Percentiles rank a stretch among this genome's conserved stretches.
These are phyloP conservation scores for Polysphondylium violaceum DNA, from an alignment of 78 protist genomes.

Conservation along the genomic window DNA sequence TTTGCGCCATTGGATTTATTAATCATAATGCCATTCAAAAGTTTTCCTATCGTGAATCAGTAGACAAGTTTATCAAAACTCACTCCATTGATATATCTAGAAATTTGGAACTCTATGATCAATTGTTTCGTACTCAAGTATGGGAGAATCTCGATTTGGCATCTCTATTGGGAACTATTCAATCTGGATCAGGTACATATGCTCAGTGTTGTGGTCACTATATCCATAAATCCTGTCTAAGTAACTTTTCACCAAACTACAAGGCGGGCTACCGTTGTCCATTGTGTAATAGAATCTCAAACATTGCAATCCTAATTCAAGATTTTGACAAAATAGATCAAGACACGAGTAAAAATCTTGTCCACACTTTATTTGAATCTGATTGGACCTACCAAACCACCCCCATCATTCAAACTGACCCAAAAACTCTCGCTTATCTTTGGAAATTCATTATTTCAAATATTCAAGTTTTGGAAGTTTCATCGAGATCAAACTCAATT, in stretches of 20 bases:
- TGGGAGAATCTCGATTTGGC: too few species aligned
- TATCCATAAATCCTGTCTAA: slow-evolving; percentile 33
- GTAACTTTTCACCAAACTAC: not conserved
- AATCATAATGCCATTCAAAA: not conserved
- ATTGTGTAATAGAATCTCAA: slow-evolving; percentile 43
- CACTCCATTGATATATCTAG: not conserved
- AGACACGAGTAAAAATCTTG: not conserved
- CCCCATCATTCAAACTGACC: not conserved
- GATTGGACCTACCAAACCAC: not conserved
- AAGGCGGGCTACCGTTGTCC: slow-evolving; percentile 29
- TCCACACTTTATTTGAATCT: not conserved
- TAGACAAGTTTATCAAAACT: not conserved
- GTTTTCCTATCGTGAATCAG: not conserved
- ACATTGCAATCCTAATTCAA: slow-evolving; percentile 12
- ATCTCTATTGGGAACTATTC: not conserved
- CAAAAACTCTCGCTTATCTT: not conserved
- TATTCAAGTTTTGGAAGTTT: slow-evolving; percentile 41
- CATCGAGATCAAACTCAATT: not conserved
- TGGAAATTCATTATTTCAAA: slow-evolving; percentile 27
- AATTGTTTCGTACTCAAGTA: too few species aligned
- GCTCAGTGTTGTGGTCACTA: slow-evolving; percentile 52
- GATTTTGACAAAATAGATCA: not conserved
- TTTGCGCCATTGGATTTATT: slow-evolving; percentile 39
- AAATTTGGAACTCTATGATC: too few species aligned
- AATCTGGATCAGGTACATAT: not conserved